These are phyloP conservation scores for Penicillium malachiteum DNA, from an alignment of 495 filamentous ascomycete genomes.

Conservation along the genomic window DNA sequence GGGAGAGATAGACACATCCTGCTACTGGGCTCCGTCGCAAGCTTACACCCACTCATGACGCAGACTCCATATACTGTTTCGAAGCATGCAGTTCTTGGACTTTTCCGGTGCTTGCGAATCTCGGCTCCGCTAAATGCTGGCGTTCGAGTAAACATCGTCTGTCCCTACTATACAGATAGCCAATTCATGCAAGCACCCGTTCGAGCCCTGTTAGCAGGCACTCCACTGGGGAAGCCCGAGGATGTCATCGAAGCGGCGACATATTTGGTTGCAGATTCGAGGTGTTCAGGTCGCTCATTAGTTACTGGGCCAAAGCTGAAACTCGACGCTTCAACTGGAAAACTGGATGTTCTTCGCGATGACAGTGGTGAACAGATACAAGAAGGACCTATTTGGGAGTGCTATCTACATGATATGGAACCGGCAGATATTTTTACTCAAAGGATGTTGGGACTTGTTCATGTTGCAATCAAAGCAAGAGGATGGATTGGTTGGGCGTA, in stretches of 20 bases:
- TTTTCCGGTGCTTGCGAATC: constrained; percentile 8
- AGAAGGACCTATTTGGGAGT: constrained; percentile 12
- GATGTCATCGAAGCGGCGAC: constrained; percentile 12
- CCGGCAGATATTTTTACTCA: constrained; percentile 14
- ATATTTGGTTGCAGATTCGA: constrained; percentile 10
- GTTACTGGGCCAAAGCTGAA: constrained; percentile 9
- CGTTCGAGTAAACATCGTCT: constrained; percentile 12
- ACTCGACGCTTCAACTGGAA: constrained; percentile 6
- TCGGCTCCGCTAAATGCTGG: constrained; percentile 9
- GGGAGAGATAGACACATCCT: constrained; percentile 11
- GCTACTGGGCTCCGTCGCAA: constrained; percentile 9
- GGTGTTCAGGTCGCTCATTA: constrained; percentile 10
- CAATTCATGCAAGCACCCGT: constrained; percentile 11
- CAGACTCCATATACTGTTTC: constrained; percentile 13
- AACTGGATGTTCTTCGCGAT: not conserved
- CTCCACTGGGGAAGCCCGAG: constrained; percentile 7
- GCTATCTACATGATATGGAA: constrained; percentile 14
- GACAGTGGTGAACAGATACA: not conserved
- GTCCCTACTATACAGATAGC: constrained; percentile 12
- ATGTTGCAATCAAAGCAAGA: constrained; percentile 5
- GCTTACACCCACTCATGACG: constrained; percentile 12
- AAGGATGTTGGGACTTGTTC: constrained; percentile 6
- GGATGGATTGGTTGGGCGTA: constrained; percentile 12
- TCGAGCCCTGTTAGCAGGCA: constrained; percentile 6
- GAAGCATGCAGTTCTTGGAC: constrained; percentile 11